Conservation (phyloP, 139 green algal species). For the Pleodorina starrii region DNA sequence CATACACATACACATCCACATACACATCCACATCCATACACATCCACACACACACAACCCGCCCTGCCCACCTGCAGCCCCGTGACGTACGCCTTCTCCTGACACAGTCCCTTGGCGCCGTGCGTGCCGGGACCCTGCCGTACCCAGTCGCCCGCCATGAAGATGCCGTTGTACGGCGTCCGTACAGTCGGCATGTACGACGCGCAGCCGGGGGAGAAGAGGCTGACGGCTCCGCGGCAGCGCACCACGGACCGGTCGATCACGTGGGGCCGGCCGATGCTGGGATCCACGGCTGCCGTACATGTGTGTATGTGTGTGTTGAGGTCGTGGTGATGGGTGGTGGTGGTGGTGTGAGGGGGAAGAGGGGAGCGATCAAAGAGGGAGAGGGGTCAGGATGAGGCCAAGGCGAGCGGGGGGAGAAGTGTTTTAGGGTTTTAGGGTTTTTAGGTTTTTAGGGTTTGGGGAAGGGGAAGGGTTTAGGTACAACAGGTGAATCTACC, state of each 20-base stretch:
- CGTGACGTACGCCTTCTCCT: slow-evolving; percentile 89
- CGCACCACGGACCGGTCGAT: slow-evolving; percentile 78
- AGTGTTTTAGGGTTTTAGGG: too few relatives aligned
- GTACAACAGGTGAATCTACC: too few relatives aligned
- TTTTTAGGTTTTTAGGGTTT: too few relatives aligned
- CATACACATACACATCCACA: too few relatives aligned
- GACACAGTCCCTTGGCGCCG: slow-evolving; percentile 85
- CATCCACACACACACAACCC: not conserved
- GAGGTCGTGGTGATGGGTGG: too few relatives aligned
- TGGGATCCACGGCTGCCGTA: slow-evolving; percentile 70
- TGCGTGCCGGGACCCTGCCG: slow-evolving; percentile 74
- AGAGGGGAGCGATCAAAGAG: too few relatives aligned
- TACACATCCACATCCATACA: not conserved
- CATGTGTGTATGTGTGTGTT: too few relatives aligned
- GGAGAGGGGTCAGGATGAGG: too few relatives aligned
- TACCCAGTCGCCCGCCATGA: slow-evolving; percentile 89
- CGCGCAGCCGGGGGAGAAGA: slow-evolving; percentile 81
- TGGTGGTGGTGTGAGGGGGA: too few relatives aligned
- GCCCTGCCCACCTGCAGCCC: slow-evolving; percentile 70
- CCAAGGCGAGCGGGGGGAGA: too few relatives aligned
- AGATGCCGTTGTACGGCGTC: slow-evolving; percentile 62
- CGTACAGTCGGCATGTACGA: slow-evolving; percentile 33
- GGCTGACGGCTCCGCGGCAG: slow-evolving; percentile 81
- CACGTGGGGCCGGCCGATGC: slow-evolving; percentile 65
- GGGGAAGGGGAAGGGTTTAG: too few relatives aligned